Evolutionary conservation across 768 basidiomycete genomes (phyloP), one percentile per base, ranked within the genome.

Genomic region (Boletus rufocinnamomeus): DNA sequence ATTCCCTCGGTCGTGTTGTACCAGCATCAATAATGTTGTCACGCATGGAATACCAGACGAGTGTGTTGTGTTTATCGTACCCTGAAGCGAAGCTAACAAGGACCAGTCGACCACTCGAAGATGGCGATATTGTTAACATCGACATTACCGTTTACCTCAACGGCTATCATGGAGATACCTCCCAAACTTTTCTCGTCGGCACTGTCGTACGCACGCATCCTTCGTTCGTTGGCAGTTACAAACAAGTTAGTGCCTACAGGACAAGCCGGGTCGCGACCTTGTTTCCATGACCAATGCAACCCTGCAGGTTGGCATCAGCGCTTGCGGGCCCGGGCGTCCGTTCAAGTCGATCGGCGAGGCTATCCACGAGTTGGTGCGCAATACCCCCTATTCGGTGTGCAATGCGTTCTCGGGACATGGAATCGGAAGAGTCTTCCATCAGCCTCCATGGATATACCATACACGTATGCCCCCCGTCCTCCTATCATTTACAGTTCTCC

Each of bases 41-140:
- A 82, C 81, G 11, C 93, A 97, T 68, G 95, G 94, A 1, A 94
- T 97, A 56, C 95, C 95, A 30, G 93, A 96, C 75, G 83, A 91
- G 93, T 94, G 62, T 63, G 83, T 72, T 45, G n/a, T 47, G 27
- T 50, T 45, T 41, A 0, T 61, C 27, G 7, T 40, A 1, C 8
- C 28, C 10, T 32, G 25, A n/a, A 19, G 14, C 13, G 40, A 43
- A 37, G 25, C 61, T 56, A 50, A 58, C n/a, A n/a, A 23, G n/a
- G 56, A 57, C 46, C 27, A 95, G 93, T 57, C 91, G 93, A 37
- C 85, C 84, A 0, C 80, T 97, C 4, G 82, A 89, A 69, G 79
- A 91, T 47, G 89, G 88, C 1, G 95, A 97, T 61, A 89, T 97
- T 47, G 77, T 97, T 65, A 95, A 95, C 70, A 79, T 96, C 45